Conservation (phyloP, 2,329 filamentous ascomycete genomes). For the Gaeumannomyces tritici region DNA sequence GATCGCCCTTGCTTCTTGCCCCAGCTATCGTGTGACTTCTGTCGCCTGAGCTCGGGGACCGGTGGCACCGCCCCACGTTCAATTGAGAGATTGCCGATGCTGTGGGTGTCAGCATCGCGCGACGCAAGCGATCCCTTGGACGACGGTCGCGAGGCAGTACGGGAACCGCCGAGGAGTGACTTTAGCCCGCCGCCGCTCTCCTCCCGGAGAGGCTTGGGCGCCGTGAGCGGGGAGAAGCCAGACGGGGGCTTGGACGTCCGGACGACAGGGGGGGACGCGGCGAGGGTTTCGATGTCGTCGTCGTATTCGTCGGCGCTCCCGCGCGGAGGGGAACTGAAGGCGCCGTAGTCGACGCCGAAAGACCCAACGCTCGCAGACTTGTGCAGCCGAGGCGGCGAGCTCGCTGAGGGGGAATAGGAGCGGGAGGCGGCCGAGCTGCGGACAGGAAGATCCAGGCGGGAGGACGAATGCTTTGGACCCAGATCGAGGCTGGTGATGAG, state of each 20-base stretch:
- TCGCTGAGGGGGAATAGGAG: slow-evolving; percentile 9
- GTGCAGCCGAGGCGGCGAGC: slow-evolving; percentile 15
- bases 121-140: slow-evolving; percentile 48
- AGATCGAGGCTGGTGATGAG: slow-evolving; percentile 62
- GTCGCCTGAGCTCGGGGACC: slow-evolving; percentile 37
- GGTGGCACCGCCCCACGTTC: slow-evolving; percentile 42
- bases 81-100: slow-evolving; percentile 55
- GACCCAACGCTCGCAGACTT: slow-evolving; percentile 33
- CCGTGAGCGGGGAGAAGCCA: slow-evolving; percentile 63
- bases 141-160: slow-evolving; percentile 44
- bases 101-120: slow-evolving; percentile 46
- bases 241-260: slow-evolving; percentile 75
- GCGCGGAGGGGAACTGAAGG: slow-evolving; percentile 43
- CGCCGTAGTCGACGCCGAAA: slow-evolving; percentile 67
- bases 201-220: slow-evolving; percentile 45
- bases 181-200: slow-evolving; percentile 38
- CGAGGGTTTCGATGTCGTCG: slow-evolving; percentile 46
- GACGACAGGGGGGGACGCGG: slow-evolving; percentile 60
- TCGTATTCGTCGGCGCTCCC: slow-evolving; percentile 38
- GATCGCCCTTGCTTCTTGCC: slow-evolving; percentile 43
- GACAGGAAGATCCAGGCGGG: too few species aligned
- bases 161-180: slow-evolving; percentile 43
- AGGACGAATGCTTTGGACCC: slow-evolving; percentile 23
- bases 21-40: slow-evolving; percentile 53
- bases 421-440: slow-evolving; percentile 32